Evolutionary conservation across 176 grass and related monocot species (phyloP), one percentile per base, ranked within the genome.

Genomic region (Lolium multiflorum): DNA sequence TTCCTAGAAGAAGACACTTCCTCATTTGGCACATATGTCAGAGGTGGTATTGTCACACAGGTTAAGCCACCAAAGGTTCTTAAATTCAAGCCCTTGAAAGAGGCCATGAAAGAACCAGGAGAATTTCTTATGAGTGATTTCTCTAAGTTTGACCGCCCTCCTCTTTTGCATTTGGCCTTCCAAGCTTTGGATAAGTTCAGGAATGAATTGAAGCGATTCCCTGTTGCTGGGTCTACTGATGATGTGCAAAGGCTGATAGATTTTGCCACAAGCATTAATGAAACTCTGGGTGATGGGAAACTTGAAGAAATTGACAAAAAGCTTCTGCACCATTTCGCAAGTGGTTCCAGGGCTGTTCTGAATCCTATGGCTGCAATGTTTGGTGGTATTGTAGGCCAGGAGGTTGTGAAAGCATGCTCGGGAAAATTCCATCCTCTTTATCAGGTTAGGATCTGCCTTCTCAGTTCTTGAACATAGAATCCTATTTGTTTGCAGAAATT

Each of bases 341-440:
- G 88, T 90, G 95, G 93, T 81, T 95, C 95, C 61, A 89, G 66
- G 73, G 92, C 95, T 71, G 78, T 93, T 88, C 85, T 97, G 83
- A 97, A 97, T 88, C 95, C 92, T 26, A 95, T 97, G 95, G 92
- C 95, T 74, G 92, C 92, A 90, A 89, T 97, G 82, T 97, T 97
- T 88, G 92, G 92, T 37, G 95, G 95, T 67, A 92, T 97, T 82
- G 95, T 97, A 31, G 95, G 92, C 4, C 95, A 97, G 87, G 95
- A 97, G 64, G 85, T 97, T 79, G 95, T 97, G 37, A 95, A 97
- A 85, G 95, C 92, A 16, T 97, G 95, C 79, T 95, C 95, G 15
- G 91, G 95, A 48, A 97, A 97, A 91, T 97, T 97, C 68, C 95
- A 97, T 88, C 92, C 95, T 55, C 83, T 97, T 85, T 95, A 91